Evolutionary conservation across 306 rosid genomes (phyloP), one percentile per base, ranked within the genome.

Genomic region (Mimosa pudica): DNA sequence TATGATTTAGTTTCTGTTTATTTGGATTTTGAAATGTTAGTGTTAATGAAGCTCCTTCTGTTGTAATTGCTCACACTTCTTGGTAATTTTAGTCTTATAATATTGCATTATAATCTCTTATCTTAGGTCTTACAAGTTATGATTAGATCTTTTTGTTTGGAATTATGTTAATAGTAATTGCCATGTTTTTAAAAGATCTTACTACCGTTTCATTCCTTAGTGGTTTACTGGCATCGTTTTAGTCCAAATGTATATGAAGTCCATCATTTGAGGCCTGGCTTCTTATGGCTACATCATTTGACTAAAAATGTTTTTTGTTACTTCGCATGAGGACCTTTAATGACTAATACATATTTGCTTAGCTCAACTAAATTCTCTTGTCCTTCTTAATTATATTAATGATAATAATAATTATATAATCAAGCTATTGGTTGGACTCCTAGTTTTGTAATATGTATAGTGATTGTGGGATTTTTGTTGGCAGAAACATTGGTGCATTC

Each of bases 401-500:
- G 30, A 14, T 17, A 57, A 18, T 54, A 52, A 61, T 73, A 83
- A 58, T 57, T 52, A 72, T 41, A 24, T 8, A 32, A 45, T 45
- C 36, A 72, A 45, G 30, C 66, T 49, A 30, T 81, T 55, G 57
- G 61, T 70, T 74, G 77, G 57, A 55, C 70, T 71, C 68, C 72
- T 73, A 13, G n/a, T 63, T 62, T 77, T 36, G 62, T 80, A 60
- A 45, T 36, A 73, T 66, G 70, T 44, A 41, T 77, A 46, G 79
- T 84, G 52, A 80, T 41, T 84, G 60, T 75, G 64, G 20, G 20
- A 57, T 52, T 36, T 85, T 82, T 48, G 72, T 74, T 78, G 80
- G 90, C 98, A 96, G 99, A 96, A 88, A 96, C 99, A 74, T 82
- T 96, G 93, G 99, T 96, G 86, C 99, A 96, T 82, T 96, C 99